A percentile compares a stretch with the other conserved stretches of the same genome.
phyloP scores from a whole-genome alignment of 345 rosid species.

The Brassica nigra region DNA sequence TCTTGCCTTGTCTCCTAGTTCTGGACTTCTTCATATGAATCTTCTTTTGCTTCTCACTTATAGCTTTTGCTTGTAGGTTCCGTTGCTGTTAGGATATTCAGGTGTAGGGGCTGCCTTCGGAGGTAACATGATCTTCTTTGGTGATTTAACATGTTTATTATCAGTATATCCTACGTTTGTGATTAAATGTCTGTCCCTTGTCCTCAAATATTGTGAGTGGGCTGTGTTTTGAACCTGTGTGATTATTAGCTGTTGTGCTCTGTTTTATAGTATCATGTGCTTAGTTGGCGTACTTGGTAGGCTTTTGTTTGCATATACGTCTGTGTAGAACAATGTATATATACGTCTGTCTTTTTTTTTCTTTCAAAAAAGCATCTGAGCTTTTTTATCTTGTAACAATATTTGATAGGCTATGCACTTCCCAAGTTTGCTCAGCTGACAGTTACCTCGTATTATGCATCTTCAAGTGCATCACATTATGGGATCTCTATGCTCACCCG shows the following conservation, averaged over 20 bases:
- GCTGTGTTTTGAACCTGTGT: constrained; percentile 8
- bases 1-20: neutral
- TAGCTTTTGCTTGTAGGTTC: constrained; percentile 57
- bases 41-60: constrained; percentile 1
- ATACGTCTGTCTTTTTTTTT: neutral
- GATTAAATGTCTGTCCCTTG: neutral
- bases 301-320: too few species aligned
- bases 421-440: constrained; percentile 83
- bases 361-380: constrained; percentile 23
- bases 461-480: constrained; percentile 93
- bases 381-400: neutral
- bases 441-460: constrained; percentile 83
- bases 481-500: constrained; percentile 82
- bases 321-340: too few species aligned
- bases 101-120: constrained; percentile 85
- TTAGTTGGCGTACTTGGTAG: too few species aligned
- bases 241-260: neutral
- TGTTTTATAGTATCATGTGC: neutral
- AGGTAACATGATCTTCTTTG: constrained; percentile 51
- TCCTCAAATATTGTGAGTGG: neutral
- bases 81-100: constrained; percentile 71
- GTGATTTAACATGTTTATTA: neutral
- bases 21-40: neutral
- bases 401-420: constrained; percentile 69
- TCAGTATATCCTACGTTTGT: neutral